phyloP scores from a whole-genome alignment of 495 filamentous ascomycete genomes.

The Penicillium subrubescens region DNA sequence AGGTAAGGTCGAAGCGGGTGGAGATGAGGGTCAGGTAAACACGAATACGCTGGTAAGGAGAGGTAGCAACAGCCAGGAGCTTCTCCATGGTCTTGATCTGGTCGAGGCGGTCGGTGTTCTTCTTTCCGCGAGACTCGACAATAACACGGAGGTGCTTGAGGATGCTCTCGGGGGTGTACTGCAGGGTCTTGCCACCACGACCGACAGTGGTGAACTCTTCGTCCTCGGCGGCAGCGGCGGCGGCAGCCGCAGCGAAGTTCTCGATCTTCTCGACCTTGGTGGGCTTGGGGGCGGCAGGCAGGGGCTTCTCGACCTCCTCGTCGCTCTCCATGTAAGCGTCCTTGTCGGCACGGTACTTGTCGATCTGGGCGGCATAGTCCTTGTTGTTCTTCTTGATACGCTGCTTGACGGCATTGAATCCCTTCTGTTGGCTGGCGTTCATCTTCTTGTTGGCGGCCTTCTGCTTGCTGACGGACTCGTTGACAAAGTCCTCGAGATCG shows the following conservation, averaged over 20 bases:
- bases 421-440: constrained; percentile 93
- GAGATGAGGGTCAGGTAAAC: constrained; percentile 90
- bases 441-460: constrained; percentile 97
- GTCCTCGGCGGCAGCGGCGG: constrained; percentile 62
- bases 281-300: constrained; percentile 32
- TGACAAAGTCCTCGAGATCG: constrained; percentile 94
- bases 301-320: constrained; percentile 63
- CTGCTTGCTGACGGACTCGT: constrained; percentile 89
- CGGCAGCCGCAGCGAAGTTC: constrained; percentile 33
- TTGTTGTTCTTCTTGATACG: constrained; percentile 98
- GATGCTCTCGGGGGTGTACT: constrained; percentile 96
- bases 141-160: constrained; percentile 93
- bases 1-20: constrained; percentile 89
- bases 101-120: constrained; percentile 94
- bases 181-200: constrained; percentile 79
- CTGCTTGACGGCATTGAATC: constrained; percentile 95
- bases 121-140: constrained; percentile 93
- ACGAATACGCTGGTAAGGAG: constrained; percentile 92
- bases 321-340: constrained; percentile 86
- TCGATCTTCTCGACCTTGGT: constrained; percentile 51
- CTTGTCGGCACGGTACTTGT: constrained; percentile 81
- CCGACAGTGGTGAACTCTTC: constrained; percentile 87
- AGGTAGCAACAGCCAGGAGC: constrained; percentile 81
- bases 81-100: constrained; percentile 98
- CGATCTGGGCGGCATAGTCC: constrained; percentile 84